These are phyloP conservation scores for Nakazawaea holstii DNA, from an alignment of 805 yeast species.

Conservation along the genomic window DNA sequence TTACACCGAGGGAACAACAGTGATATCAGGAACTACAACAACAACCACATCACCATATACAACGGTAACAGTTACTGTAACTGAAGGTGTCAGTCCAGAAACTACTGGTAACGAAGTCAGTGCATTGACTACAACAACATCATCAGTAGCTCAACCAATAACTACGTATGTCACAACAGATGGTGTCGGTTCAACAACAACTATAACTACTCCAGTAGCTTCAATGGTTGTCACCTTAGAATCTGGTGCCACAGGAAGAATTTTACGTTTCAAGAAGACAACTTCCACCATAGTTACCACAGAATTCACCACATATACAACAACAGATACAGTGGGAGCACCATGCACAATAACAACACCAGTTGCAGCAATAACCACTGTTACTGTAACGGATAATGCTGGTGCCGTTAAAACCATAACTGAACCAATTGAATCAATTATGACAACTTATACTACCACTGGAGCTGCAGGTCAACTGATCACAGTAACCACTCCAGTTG, in stretches of 20 bases:
- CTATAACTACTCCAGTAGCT: neutral
- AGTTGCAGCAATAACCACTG: neutral
- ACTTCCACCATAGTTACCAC: neutral
- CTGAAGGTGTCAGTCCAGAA: neutral
- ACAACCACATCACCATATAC: neutral
- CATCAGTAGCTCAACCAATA: neutral
- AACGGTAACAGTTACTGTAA: neutral
- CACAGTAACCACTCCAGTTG: neutral
- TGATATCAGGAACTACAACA: neutral
- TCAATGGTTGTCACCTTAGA: neutral
- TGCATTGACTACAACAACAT: neutral
- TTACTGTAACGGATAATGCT: neutral
- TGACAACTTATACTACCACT: neutral
- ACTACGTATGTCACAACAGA: neutral
- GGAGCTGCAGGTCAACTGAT: neutral
- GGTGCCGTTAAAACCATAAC: neutral
- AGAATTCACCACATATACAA: neutral
- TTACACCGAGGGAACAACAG: constrained; percentile 1
- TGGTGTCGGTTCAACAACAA: neutral
- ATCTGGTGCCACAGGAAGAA: neutral
- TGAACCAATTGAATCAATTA: neutral
- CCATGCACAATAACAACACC: neutral
- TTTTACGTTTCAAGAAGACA: neutral
- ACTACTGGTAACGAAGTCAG: neutral
- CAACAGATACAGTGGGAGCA: neutral